These are phyloP conservation scores for Hortiboletus flavorubellus DNA, from an alignment of 768 basidiomycete genomes.

Conservation along the genomic window DNA sequence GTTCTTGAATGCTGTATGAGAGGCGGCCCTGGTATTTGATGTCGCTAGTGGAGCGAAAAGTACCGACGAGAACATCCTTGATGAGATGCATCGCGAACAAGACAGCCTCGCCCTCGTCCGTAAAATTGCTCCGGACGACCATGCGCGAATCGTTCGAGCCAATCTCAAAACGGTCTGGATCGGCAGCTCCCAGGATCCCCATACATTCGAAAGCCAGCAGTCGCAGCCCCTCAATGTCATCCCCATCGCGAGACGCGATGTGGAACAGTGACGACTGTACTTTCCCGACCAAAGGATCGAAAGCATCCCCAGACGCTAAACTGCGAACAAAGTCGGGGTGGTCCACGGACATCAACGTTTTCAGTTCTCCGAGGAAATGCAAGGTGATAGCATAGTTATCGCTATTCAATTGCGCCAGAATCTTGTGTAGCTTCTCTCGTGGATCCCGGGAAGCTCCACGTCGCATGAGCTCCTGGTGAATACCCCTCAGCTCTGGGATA, in stretches of 20 bases:
- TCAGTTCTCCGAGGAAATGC: constrained; percentile 75
- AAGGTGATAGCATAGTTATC: constrained; percentile 78
- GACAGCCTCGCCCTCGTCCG: constrained; percentile 70
- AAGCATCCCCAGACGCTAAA: constrained; percentile 80
- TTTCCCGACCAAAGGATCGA: constrained; percentile 71
- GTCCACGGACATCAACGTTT: constrained; percentile 52
- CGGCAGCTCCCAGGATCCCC: constrained; percentile 87
- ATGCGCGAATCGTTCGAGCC: constrained; percentile 54
- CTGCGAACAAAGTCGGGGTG: constrained; percentile 52
- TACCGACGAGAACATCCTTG: constrained; percentile 77
- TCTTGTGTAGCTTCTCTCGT: constrained; percentile 52
- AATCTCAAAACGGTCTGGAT: constrained; percentile 88
- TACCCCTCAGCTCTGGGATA: constrained; percentile 59
- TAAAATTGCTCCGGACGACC: constrained; percentile 78
- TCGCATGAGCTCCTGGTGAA: constrained; percentile 40
- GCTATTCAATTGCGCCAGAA: constrained; percentile 70
- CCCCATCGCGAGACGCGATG: constrained; percentile 75
- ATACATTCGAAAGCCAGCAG: constrained; percentile 84
- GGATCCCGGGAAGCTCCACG: constrained; percentile 51
- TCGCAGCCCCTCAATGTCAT: constrained; percentile 64
- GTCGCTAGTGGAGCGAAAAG: constrained; percentile 92
- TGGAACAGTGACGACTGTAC: constrained; percentile 64
- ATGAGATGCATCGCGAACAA: constrained; percentile 86
- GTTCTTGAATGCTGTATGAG: constrained; percentile 89
- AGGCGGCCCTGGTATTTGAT: constrained; percentile 87